Evolutionary conservation across 163 green algal genomes (phyloP), one percentile per base, ranked within the genome.

Genomic region (Chlamydomonas reinhardtii): DNA sequence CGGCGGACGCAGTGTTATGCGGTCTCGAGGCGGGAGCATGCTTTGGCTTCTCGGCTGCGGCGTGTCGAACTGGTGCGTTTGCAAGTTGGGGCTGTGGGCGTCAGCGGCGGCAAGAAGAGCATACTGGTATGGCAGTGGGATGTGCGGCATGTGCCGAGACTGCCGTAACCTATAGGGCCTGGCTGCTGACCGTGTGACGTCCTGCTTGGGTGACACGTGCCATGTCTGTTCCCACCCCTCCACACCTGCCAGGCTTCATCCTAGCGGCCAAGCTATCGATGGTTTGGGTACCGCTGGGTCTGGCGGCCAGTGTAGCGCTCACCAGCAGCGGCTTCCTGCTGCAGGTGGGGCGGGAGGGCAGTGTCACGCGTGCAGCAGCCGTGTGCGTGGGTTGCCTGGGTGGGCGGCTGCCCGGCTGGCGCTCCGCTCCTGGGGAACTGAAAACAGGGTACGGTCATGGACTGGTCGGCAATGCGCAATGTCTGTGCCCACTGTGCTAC

Each of bases 271-370:
- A 81, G 81, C 59, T 90, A 48, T 81, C 73, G 0, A 73, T 90
- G 61, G 35, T 95, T 52, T 93, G 88, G 39, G 91, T 86, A 9
- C 91, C 91, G 4, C 15, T 92, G 15, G 94, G 92, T 15, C 75
- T 96, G 27, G 83, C 75, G 0, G 78, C 52, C 35, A 88, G 65
- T 34, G 74, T 95, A 48, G 69, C 68, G 15, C 89, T 96, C 39
- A 96, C 91, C 70, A 87, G 48, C 88, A 90, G 65, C 71, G 94
- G 94, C 27, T 96, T 97, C 62, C 82, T 95, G 61, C 92, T 92
- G 76, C 89, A 90, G 79, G 79, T 86, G 78, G 29, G 66, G 31
- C 0, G 15, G 66, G 15, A 27, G 64, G 20, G 64, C 29, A 0
- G n/a, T n/a, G n/a, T n/a, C n/a, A n/a, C n/a, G n/a, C n/a, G n/a